phyloP scores from a whole-genome alignment of 331 rosid species.

The Rosa hybrid region DNA sequence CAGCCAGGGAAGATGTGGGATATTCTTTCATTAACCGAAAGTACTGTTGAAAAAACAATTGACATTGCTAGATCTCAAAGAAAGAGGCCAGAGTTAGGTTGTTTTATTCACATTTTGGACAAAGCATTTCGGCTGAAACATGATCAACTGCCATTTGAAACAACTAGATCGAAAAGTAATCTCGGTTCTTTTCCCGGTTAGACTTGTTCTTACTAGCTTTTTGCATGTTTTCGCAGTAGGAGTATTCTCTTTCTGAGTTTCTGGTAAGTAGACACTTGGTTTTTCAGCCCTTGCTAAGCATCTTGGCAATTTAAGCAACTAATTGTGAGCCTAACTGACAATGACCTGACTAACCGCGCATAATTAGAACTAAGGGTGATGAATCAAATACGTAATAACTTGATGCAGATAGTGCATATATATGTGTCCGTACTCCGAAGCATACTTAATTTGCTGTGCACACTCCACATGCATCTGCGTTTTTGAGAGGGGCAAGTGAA shows the following conservation, averaged over 20 bases:
- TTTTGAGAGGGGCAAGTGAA: constrained; percentile 5
- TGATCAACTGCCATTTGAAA: background rate
- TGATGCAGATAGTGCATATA: background rate
- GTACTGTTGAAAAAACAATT: background rate
- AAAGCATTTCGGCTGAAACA: background rate
- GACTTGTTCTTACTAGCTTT: background rate
- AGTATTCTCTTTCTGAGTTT: background rate
- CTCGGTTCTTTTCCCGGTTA: too few species aligned
- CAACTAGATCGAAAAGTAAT: background rate
- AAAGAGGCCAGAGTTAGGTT: background rate
- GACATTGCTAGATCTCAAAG: background rate
- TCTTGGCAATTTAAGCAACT: background rate
- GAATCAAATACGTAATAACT: background rate
- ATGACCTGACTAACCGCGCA: background rate
- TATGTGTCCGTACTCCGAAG: background rate
- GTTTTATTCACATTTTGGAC: background rate
- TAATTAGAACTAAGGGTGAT: background rate
- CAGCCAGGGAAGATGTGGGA: background rate
- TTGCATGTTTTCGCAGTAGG: background rate
- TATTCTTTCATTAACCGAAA: background rate
- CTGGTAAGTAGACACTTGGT: background rate
- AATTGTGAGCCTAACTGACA: constrained; percentile 7
- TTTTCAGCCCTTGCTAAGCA: background rate
- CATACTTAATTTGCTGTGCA: background rate
- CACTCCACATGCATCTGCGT: constrained; percentile 23